phyloP scores from a whole-genome alignment of 192 early-diverging fungal genomes.

The Backusella macrospora region DNA sequence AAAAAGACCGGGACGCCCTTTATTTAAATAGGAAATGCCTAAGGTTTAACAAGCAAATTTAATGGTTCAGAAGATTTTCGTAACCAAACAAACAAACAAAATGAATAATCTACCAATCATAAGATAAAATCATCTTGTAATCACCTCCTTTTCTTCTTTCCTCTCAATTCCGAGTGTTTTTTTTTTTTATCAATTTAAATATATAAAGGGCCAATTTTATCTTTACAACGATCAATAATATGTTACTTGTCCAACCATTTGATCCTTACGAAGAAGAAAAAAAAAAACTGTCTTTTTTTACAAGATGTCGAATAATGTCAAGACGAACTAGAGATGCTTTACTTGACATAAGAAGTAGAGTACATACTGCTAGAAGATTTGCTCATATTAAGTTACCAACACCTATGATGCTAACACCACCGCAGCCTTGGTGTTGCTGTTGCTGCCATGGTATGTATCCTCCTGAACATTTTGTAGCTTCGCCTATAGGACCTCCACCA shows the following conservation, averaged over 20 bases:
- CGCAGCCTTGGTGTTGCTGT: neutral
- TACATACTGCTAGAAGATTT: neutral
- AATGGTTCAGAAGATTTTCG: neutral
- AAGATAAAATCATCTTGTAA: neutral
- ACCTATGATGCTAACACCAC: neutral
- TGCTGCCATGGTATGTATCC: neutral
- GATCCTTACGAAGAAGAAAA: constrained; percentile 1
- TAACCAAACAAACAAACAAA: constrained; percentile 5
- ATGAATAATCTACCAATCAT: neutral
- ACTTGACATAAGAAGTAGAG: neutral
- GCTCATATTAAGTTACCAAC: neutral
- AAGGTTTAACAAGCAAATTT: no score
- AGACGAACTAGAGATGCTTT: neutral
- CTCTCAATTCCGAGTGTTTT: neutral
- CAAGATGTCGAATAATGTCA: neutral
- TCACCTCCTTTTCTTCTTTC: neutral
- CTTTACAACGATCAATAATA: neutral
- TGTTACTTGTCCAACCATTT: constrained; percentile 6
- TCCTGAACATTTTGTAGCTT: neutral
- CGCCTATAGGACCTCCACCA: neutral
- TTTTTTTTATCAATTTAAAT: neutral
- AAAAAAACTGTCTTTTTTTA: constrained; percentile 1
- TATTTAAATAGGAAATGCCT: no score
- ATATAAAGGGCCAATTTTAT: neutral
- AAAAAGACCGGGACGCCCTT: no score